Conservation (phyloP, 1,139 yeast species). For the Sugiyamaella paludigena region DNA sequence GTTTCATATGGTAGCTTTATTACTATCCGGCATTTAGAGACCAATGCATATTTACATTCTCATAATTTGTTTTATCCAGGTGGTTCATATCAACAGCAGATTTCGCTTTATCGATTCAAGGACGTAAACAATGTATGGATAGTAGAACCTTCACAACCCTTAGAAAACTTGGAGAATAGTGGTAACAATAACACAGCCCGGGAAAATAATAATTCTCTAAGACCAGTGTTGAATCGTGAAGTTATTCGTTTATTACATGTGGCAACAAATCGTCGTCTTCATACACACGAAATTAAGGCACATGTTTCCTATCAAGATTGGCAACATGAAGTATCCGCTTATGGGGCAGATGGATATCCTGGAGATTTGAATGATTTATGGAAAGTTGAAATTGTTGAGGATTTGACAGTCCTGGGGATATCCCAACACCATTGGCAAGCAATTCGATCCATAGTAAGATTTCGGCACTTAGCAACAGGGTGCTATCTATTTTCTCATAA, state of each 20-base stretch:
- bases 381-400: conserved; percentile 27
- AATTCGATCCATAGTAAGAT: conserved; percentile 55
- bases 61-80: conserved; percentile 52
- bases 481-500: conserved; percentile 66
- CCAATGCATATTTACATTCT: conserved; percentile 69
- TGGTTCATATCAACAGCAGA: conserved; percentile 66
- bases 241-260: conserved; percentile 61
- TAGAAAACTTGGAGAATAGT: neutral
- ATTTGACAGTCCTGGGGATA: conserved; percentile 28
- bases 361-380: conserved; percentile 35
- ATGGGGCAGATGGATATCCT: conserved; percentile 47
- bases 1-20: conserved; percentile 65
- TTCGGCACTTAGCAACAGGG: conserved; percentile 56
- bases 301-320: conserved; percentile 82
- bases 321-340: conserved; percentile 67
- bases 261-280: conserved; percentile 56
- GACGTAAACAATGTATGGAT: conserved; percentile 66
- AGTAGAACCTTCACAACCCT: conserved; percentile 43
- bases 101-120: conserved; percentile 55
- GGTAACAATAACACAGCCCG: neutral
- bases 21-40: conserved; percentile 59
- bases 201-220: neutral
- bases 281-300: conserved; percentile 57
- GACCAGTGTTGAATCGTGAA: conserved; percentile 42
- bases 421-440: conserved; percentile 49